These are phyloP conservation scores for Cystobasidiaceae sp. DNA, from an alignment of 1,284 basidiomycete species.

Conservation along the genomic window DNA sequence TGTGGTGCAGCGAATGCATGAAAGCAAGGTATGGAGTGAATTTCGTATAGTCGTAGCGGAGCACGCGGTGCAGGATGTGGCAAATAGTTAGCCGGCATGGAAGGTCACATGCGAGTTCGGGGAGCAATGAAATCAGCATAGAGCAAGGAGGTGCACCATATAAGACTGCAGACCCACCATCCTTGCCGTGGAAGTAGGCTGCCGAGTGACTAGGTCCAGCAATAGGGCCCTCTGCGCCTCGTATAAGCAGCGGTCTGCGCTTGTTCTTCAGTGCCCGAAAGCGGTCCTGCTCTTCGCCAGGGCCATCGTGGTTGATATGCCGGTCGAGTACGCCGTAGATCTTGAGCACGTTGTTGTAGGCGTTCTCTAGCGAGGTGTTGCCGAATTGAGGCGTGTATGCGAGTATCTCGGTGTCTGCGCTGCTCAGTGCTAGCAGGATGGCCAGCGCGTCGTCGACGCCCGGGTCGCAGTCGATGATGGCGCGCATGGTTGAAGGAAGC, in stretches of 20 bases:
- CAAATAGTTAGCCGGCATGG: too few species aligned
- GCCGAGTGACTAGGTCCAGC: slow-evolving; percentile 60
- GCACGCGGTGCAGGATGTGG: slow-evolving; percentile 64
- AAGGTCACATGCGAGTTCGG: slow-evolving; percentile 29
- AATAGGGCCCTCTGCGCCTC: slow-evolving; percentile 67
- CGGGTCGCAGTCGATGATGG: slow-evolving; percentile 44
- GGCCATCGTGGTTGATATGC: slow-evolving; percentile 58
- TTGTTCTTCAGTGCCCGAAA: slow-evolving; percentile 57
- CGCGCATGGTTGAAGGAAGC: background rate
- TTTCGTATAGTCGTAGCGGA: slow-evolving; percentile 55
- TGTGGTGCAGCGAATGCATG: too few species aligned
- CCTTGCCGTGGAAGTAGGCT: slow-evolving; percentile 61
- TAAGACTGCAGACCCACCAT: slow-evolving; percentile 45
- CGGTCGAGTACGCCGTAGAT: slow-evolving; percentile 64
- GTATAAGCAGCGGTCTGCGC: slow-evolving; percentile 48
- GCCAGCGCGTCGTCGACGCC: slow-evolving; percentile 89
- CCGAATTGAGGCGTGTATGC: slow-evolving; percentile 54
- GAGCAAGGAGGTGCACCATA: too few species aligned
- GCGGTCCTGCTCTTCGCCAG: slow-evolving; percentile 53
- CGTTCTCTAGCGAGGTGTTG: slow-evolving; percentile 48
- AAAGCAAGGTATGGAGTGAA: too few species aligned
- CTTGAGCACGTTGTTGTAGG: slow-evolving; percentile 65
- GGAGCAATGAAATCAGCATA: slow-evolving; percentile 2
- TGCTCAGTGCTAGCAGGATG: slow-evolving; percentile 49
- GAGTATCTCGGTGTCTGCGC: slow-evolving; percentile 59